Percentiles rank a stretch among this genome's conserved stretches.
phyloP scores from a whole-genome alignment of 2,329 filamentous ascomycete species.

The Fusarium sp. region DNA sequence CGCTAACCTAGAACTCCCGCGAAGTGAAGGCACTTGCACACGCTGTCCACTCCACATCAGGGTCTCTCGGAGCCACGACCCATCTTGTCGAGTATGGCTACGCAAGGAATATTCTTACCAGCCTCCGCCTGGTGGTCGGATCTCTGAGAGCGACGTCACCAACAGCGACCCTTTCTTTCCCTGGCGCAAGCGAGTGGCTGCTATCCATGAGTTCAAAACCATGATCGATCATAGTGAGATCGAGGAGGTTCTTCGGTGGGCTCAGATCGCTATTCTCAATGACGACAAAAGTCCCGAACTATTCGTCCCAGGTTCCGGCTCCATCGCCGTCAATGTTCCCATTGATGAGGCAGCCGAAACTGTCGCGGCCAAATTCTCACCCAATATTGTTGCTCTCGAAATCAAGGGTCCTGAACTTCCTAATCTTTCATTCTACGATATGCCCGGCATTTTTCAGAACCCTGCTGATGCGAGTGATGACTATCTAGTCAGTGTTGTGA shows the following conservation, averaged over 20 bases:
- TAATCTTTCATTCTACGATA: constrained; percentile 83
- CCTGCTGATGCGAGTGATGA: constrained; percentile 71
- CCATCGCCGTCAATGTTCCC: constrained; percentile 53
- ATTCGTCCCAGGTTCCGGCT: constrained; percentile 65
- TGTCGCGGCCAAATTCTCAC: constrained; percentile 77
- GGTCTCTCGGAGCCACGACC: constrained; percentile 67
- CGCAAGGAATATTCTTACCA: constrained; percentile 72
- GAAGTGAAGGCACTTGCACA: constrained; percentile 79
- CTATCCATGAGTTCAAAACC: constrained; percentile 70
- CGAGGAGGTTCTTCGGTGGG: constrained; percentile 75
- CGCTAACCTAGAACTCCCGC: constrained; percentile 76
- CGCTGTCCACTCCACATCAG: constrained; percentile 85
- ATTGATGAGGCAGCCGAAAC: constrained; percentile 53
- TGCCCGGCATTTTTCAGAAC: constrained; percentile 84
- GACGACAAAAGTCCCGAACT: constrained; percentile 65
- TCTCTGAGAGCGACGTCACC: constrained; percentile 61
- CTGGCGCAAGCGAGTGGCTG: constrained; percentile 66
- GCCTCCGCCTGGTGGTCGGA: constrained; percentile 53
- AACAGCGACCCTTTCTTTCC: constrained; percentile 69
- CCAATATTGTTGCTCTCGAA: constrained; percentile 82
- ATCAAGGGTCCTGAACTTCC: constrained; percentile 79
- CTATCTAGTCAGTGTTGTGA: constrained; percentile 77
- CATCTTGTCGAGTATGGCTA: constrained; percentile 76
- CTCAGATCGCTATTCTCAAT: constrained; percentile 82
- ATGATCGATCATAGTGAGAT: constrained; percentile 72